Percentiles rank a stretch among this genome's conserved stretches.
Evolutionary conservation across 768 basidiomycete species (phyloP).

Genomic region (Suillus placidus): DNA sequence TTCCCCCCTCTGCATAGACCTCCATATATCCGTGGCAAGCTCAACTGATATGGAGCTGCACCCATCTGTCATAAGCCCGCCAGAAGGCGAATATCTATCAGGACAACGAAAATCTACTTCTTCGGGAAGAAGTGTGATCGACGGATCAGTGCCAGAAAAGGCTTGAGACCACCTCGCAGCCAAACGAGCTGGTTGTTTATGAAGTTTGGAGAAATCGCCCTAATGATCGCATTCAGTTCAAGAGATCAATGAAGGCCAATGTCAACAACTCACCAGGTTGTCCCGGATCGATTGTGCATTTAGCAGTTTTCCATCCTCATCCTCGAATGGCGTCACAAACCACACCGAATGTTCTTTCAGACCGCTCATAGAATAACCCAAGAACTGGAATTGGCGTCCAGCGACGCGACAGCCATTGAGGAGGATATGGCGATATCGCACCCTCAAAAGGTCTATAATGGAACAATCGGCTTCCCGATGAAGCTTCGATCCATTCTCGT

Average conservation of each 20-base stretch:
- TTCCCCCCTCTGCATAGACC: conserved; percentile 33
- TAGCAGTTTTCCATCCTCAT: conserved; percentile 24
- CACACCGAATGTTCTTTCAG: conserved; percentile 51
- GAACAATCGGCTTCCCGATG: conserved; percentile 29
- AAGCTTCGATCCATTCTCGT: conserved; percentile 45
- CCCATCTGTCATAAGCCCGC: conserved; percentile 52
- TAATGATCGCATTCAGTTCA: conserved; percentile 12
- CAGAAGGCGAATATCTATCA: conserved; percentile 33
- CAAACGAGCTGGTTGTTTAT: conserved; percentile 45
- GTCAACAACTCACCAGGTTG: conserved; percentile 32
- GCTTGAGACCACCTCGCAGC: conserved; percentile 57
- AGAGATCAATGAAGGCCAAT: background rate
- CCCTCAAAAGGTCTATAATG: conserved; percentile 33
- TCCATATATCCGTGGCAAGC: conserved; percentile 40
- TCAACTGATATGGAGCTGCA: conserved; percentile 47
- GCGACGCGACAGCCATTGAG: conserved; percentile 40
- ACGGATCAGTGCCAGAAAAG: conserved; percentile 54
- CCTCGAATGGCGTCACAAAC: conserved; percentile 48
- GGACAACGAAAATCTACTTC: conserved; percentile 33
- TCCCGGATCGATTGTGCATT: conserved; percentile 34
- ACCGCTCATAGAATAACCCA: conserved; percentile 58
- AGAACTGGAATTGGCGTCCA: conserved; percentile 47
- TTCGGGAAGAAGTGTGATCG: conserved; percentile 38
- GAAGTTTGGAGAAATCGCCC: conserved; percentile 44
- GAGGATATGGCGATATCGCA: conserved; percentile 38